These are phyloP conservation scores for Annona cherimola DNA, from an alignment of 164 flowering plant species.

Conservation along the genomic window DNA sequence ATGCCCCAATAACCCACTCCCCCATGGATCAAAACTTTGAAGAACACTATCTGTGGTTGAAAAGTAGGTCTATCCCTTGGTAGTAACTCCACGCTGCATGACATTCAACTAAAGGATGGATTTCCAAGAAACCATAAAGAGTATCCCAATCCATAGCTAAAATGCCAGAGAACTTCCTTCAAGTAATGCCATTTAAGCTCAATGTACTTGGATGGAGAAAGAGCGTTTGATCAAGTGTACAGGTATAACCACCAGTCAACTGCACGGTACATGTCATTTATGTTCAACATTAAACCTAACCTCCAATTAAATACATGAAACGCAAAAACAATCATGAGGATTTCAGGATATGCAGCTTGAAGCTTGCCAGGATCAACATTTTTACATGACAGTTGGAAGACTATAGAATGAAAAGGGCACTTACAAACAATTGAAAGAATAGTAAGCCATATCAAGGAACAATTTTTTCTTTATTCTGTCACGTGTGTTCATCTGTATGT, in stretches of 20 bases:
- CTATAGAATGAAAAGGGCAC: too few species aligned
- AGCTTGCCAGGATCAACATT: too few species aligned
- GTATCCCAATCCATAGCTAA: constrained; percentile 3
- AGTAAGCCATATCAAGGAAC: too few species aligned
- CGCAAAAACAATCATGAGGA: too few species aligned
- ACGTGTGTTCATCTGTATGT: too few species aligned
- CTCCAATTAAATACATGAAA: too few species aligned
- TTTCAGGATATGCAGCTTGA: too few species aligned
- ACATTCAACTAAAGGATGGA: constrained; percentile 4
- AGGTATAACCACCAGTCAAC: background rate
- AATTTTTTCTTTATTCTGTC: too few species aligned
- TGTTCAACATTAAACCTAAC: too few species aligned
- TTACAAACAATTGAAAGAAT: too few species aligned
- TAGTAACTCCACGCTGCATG: constrained; percentile 5
- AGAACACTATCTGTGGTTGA: constrained; percentile 9
- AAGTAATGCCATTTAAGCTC: constrained; percentile 1
- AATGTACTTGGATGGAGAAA: background rate
- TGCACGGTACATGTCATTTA: too few species aligned
- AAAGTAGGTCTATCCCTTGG: constrained; percentile 3
- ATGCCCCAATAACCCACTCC: constrained; percentile 95
- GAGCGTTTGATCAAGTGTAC: constrained; percentile 9
- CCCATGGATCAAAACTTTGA: constrained; percentile 39
- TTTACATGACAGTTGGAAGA: too few species aligned
- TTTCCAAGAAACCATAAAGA: background rate
- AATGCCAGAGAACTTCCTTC: background rate